phyloP scores from a whole-genome alignment of 2,329 filamentous ascomycete genomes.

The Aspergillus arachidicola region DNA sequence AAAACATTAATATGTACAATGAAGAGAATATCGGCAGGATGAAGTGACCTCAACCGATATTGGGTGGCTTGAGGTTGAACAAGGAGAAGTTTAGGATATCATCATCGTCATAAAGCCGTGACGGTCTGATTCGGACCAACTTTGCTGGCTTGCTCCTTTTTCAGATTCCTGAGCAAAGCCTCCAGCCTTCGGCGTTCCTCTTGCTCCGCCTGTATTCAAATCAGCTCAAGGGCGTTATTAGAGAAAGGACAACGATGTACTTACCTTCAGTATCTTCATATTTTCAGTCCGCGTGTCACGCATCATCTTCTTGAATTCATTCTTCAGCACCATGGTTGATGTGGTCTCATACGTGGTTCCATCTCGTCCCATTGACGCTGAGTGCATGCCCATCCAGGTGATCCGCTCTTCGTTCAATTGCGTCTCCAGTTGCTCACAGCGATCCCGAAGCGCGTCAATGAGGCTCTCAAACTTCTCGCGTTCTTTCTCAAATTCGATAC shows the following conservation, averaged over 20 bases:
- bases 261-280: slow-evolving; percentile 65
- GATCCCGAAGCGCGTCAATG: slow-evolving; percentile 66
- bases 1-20: slow-evolving; percentile 23
- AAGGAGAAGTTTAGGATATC: slow-evolving; percentile 14
- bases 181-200: slow-evolving; percentile 71
- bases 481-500: slow-evolving; percentile 72
- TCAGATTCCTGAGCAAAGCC: slow-evolving; percentile 57
- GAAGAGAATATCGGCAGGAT: slow-evolving; percentile 19
- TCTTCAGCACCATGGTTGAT: slow-evolving; percentile 69
- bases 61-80: neutral
- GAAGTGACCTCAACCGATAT: slow-evolving; percentile 6
- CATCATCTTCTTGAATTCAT: slow-evolving; percentile 83
- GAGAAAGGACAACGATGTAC: slow-evolving; percentile 30
- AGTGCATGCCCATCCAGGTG: slow-evolving; percentile 64
- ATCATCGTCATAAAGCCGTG: slow-evolving; percentile 39
- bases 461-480: slow-evolving; percentile 64
- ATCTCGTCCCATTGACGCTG: slow-evolving; percentile 47
- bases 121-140: slow-evolving; percentile 36
- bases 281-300: slow-evolving; percentile 69
- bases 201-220: slow-evolving; percentile 63
- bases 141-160: slow-evolving; percentile 45
- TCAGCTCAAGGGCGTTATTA: slow-evolving; percentile 20
- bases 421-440: slow-evolving; percentile 64
- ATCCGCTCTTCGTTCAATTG: slow-evolving; percentile 70
- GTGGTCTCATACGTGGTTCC: slow-evolving; percentile 56